Conservation (phyloP, 768 basidiomycete genomes). For the Tylopilus felleus region DNA sequence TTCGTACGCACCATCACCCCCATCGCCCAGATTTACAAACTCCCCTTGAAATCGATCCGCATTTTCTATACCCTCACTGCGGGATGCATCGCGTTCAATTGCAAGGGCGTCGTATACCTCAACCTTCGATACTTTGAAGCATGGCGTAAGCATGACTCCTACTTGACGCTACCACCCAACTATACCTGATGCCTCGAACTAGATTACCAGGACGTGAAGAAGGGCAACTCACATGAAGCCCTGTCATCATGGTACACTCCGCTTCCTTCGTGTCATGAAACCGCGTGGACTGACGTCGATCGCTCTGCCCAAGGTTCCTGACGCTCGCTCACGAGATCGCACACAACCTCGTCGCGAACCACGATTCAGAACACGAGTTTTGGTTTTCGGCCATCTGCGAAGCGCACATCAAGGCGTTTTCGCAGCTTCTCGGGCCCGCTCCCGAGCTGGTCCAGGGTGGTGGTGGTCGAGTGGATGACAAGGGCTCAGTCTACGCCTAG, state of each 20-base stretch:
- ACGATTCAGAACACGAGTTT: neutral
- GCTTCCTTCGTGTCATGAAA: neutral
- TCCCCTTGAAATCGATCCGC: neutral
- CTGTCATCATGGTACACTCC: neutral
- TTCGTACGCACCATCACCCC: neutral
- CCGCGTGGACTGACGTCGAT: neutral
- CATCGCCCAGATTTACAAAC: neutral
- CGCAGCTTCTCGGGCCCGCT: neutral
- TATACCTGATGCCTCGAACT: neutral
- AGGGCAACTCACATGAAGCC: neutral
- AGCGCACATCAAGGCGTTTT: neutral
- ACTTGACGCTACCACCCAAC: neutral
- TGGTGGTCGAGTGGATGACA: neutral
- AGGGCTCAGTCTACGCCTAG: no score
- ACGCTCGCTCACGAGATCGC: neutral
- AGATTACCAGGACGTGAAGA: neutral
- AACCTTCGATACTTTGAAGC: neutral
- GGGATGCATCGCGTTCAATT: neutral
- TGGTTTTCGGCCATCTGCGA: neutral
- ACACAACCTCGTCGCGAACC: neutral
- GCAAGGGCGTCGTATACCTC: neutral
- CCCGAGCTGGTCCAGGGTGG: neutral
- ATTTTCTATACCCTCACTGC: neutral
- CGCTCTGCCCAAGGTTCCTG: neutral
- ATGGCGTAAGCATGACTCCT: neutral